Percentiles rank a stretch among this genome's conserved stretches.
Conservation (phyloP, 768 basidiomycete genomes). For the Leucocoprinus leucothites region DNA sequence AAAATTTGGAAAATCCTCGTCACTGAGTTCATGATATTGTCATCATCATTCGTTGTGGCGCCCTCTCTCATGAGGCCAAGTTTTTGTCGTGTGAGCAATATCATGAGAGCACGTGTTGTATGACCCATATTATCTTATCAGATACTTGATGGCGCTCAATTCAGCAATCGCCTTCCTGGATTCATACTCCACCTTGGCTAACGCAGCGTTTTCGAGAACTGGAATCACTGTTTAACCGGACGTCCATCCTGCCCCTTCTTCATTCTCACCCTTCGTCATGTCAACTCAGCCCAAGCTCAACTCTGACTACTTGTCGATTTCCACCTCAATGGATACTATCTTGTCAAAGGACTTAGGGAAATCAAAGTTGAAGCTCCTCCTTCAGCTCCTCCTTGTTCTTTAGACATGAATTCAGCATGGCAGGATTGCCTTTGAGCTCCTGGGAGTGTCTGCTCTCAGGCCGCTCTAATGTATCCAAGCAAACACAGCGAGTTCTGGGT, state of each 20-base stretch:
- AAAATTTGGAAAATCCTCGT: no score
- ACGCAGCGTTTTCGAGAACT: neutral
- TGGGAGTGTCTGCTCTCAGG: constrained; percentile 31
- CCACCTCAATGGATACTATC: neutral
- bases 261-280: neutral
- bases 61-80: no score
- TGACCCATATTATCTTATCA: neutral
- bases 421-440: neutral
- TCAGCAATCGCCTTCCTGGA: no score
- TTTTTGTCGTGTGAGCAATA: no score
- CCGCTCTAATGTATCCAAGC: constrained; percentile 34
- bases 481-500: constrained; percentile 37
- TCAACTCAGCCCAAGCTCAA: neutral
- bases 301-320: neutral
- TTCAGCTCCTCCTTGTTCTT: neutral
- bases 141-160: neutral
- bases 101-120: no score
- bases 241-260: neutral
- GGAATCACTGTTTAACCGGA: neutral
- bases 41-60: no score
- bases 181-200: no score
- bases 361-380: neutral
- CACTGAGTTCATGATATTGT: no score
- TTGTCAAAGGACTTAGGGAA: neutral
- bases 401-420: neutral